phyloP scores from a whole-genome alignment of 2,329 filamentous ascomycete genomes.

The Cordyceps cicadae region DNA sequence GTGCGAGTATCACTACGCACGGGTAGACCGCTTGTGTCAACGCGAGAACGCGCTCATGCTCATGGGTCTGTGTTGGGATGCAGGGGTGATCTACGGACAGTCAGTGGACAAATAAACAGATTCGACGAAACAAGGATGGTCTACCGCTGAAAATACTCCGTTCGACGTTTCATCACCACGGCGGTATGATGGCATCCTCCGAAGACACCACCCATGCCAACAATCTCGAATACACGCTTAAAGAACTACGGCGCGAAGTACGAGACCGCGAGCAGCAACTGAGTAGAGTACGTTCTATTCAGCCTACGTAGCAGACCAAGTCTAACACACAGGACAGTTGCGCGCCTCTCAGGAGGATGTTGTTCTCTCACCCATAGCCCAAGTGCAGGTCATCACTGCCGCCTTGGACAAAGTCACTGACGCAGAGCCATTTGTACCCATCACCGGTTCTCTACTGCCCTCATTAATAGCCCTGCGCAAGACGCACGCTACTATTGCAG shows the following conservation, averaged over 20 bases:
- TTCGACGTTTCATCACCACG: background rate
- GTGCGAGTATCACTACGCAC: background rate
- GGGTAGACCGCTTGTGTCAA: too few species aligned
- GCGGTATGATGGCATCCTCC: constrained; percentile 14
- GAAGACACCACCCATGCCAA: constrained; percentile 26
- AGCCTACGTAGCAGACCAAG: background rate
- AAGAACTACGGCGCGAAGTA: constrained; percentile 54
- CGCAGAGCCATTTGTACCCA: constrained; percentile 57
- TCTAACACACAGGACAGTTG: background rate
- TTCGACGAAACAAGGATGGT: background rate
- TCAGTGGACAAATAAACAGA: background rate
- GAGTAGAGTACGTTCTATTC: constrained; percentile 29
- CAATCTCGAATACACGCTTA: constrained; percentile 58
- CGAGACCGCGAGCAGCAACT: constrained; percentile 45
- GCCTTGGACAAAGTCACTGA: constrained; percentile 58
- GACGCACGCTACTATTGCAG: constrained; percentile 54
- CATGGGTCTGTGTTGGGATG: background rate
- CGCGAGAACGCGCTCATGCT: background rate
- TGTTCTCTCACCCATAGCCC: constrained; percentile 22
- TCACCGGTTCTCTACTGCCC: constrained; percentile 58
- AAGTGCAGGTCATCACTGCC: constrained; percentile 43
- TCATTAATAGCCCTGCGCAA: constrained; percentile 63
- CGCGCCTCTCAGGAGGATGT: constrained; percentile 9
- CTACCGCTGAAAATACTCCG: background rate
- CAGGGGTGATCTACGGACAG: too few species aligned